A percentile compares a stretch with the other conserved stretches of the same genome.
Evolutionary conservation across 225 moss, liverwort and hornwort species (phyloP).

Genomic region (Bryoerythrophyllum caledonicum): DNA sequence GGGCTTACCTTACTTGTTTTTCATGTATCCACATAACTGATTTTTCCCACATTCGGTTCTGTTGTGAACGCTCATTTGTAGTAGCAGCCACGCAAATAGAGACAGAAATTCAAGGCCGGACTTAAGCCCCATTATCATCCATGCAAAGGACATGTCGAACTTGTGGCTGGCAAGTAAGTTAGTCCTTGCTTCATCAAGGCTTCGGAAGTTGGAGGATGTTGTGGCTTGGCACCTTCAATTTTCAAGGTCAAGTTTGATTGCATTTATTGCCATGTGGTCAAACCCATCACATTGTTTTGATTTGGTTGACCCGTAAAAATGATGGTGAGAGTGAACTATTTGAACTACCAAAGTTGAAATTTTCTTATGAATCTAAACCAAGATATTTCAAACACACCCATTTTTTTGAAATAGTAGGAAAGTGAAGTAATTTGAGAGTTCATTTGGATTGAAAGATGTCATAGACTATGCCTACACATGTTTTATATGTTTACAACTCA

Average conservation of each 20-base stretch:
- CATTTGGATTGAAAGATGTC: too few species aligned
- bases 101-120: neutral
- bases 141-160: neutral
- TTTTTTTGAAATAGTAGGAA: too few species aligned
- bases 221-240: neutral
- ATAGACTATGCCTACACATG: too few species aligned
- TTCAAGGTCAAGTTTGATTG: neutral
- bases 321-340: too few species aligned
- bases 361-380: too few species aligned
- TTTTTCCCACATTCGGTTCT: neutral
- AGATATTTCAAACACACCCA: too few species aligned
- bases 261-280: neutral
- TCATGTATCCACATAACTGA: neutral
- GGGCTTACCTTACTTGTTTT: too few species aligned
- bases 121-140: too few species aligned
- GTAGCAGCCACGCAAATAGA: neutral
- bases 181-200: neutral
- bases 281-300: neutral
- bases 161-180: neutral
- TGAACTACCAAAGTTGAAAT: too few species aligned
- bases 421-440: too few species aligned
- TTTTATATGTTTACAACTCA: too few species aligned
- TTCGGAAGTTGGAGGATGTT: neutral
- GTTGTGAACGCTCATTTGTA: neutral
- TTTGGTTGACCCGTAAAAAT: neutral